These are phyloP conservation scores for Termitomyces bulborhizus DNA, from an alignment of 768 basidiomycete genomes.

Conservation along the genomic window DNA sequence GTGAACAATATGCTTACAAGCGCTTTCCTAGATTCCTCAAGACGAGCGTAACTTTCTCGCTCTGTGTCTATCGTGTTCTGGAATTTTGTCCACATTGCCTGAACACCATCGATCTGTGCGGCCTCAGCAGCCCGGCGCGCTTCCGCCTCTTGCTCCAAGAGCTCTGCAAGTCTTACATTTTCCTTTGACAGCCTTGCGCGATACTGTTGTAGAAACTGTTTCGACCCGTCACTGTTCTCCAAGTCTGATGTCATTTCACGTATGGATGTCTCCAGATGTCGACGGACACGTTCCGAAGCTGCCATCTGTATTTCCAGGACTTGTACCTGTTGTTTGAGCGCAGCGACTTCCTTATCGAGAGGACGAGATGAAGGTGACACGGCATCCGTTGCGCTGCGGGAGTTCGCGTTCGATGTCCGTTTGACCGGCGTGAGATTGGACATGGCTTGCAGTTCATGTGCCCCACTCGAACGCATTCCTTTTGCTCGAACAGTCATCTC, in stretches of 20 bases:
- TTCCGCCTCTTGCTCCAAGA: conserved; percentile 58
- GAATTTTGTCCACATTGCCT: conserved; percentile 64
- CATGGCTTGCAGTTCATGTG: conserved; percentile 29
- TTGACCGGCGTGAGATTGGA: conserved; percentile 46
- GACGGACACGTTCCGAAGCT: conserved; percentile 60
- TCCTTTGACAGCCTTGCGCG: conserved; percentile 51
- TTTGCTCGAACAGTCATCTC: conserved; percentile 39
- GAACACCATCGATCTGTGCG: conserved; percentile 57
- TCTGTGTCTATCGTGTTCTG: conserved; percentile 53
- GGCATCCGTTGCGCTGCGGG: conserved; percentile 22
- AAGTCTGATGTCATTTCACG: conserved; percentile 55
- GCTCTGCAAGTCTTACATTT: conserved; percentile 45
- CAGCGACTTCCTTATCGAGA: conserved; percentile 42
- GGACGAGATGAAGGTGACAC: conserved; percentile 26
- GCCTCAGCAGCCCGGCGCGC: conserved; percentile 56
- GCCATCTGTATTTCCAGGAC: conserved; percentile 63
- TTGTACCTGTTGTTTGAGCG: conserved; percentile 59
- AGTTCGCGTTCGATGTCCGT: conserved; percentile 27
- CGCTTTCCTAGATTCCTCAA: conserved; percentile 69
- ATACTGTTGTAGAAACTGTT: conserved; percentile 53
- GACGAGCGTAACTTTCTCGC: conserved; percentile 52
- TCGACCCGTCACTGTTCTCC: conserved; percentile 60
- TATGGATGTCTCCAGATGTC: conserved; percentile 55
- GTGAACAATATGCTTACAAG: conserved; percentile 36
- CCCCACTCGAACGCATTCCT: conserved; percentile 25